Conservation (phyloP, 2,329 filamentous ascomycete genomes). For the Verticillium longisporum region DNA sequence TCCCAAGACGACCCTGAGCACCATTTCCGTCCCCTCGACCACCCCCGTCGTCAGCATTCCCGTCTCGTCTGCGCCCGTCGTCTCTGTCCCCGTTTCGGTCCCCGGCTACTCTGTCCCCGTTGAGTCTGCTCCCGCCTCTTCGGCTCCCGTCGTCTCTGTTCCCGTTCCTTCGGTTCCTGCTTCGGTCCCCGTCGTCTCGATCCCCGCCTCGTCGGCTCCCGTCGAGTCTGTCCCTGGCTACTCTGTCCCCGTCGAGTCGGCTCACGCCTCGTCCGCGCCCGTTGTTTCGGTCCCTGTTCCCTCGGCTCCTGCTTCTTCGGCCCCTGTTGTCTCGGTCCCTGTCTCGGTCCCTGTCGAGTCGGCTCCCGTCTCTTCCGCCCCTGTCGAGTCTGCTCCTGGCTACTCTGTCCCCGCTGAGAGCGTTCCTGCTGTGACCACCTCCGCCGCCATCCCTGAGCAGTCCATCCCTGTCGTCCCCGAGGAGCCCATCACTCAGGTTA, state of each 20-base stretch:
- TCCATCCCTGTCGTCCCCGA: constrained; percentile 5
- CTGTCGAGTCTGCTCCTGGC: constrained; percentile 7
- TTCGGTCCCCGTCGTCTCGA: constrained; percentile 5
- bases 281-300: constrained; percentile 3
- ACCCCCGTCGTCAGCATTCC: constrained; percentile 5
- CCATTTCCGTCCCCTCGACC: background rate
- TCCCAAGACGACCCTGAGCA: constrained; percentile 9
- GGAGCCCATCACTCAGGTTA: constrained; percentile 14
- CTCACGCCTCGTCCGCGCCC: constrained; percentile 5
- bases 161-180: constrained; percentile 7
- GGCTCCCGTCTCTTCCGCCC: constrained; percentile 1
- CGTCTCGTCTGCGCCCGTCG: constrained; percentile 3
- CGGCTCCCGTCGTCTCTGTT: constrained; percentile 5
- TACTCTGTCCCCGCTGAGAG: constrained; percentile 4
- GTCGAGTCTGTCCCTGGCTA: constrained; percentile 12
- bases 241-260: constrained; percentile 4
- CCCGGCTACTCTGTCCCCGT: constrained; percentile 6
- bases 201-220: constrained; percentile 9
- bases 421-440: constrained; percentile 8
- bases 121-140: constrained; percentile 4
- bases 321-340: constrained; percentile 3
- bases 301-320: constrained; percentile 2
- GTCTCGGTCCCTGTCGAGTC: constrained; percentile 2
- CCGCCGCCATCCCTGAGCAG: constrained; percentile 13
- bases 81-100: constrained; percentile 3